These are phyloP conservation scores for Macroventuria anomochaeta DNA, from an alignment of 2,329 filamentous ascomycete genomes.

Conservation along the genomic window DNA sequence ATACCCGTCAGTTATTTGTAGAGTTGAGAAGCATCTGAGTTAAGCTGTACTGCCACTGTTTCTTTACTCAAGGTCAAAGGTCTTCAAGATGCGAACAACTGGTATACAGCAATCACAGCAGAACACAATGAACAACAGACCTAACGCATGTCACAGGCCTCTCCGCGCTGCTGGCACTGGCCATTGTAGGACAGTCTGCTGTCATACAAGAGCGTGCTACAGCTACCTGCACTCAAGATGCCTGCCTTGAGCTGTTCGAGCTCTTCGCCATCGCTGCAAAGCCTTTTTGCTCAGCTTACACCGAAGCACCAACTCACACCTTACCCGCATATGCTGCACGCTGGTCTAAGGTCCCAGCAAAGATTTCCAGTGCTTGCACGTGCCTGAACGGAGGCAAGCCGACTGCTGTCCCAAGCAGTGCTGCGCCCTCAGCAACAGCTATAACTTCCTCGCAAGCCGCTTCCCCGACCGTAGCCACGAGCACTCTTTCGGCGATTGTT, in stretches of 20 bases:
- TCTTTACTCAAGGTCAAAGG: not conserved
- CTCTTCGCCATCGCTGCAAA: conserved; percentile 17
- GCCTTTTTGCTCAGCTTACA: conserved; percentile 20
- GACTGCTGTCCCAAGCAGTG: conserved; percentile 6
- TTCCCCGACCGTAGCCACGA: not conserved
- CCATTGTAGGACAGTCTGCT: conserved; percentile 17
- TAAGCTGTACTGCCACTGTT: not conserved
- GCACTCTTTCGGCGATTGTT: not conserved
- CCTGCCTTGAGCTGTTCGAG: conserved; percentile 18
- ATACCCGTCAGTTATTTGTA: not conserved
- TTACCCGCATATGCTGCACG: conserved; percentile 20
- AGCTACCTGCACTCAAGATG: conserved; percentile 15
- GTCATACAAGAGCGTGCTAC: conserved; percentile 14
- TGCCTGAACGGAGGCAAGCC: conserved; percentile 15
- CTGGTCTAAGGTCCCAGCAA: conserved; percentile 16
- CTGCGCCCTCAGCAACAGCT: conserved; percentile 1
- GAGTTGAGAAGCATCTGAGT: not conserved
- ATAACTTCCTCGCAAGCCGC: not conserved
- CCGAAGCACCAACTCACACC: conserved; percentile 12
- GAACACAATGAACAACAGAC: not conserved
- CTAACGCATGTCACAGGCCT: conserved; percentile 4
- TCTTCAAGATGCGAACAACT: conserved; percentile 6
- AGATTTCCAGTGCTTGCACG: conserved; percentile 20
- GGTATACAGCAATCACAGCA: not conserved
- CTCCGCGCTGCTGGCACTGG: conserved; percentile 14